A percentile compares a stretch with the other conserved stretches of the same genome.
phyloP scores from a whole-genome alignment of 352 stramenopile genomes.

The Phytophthora pini region DNA sequence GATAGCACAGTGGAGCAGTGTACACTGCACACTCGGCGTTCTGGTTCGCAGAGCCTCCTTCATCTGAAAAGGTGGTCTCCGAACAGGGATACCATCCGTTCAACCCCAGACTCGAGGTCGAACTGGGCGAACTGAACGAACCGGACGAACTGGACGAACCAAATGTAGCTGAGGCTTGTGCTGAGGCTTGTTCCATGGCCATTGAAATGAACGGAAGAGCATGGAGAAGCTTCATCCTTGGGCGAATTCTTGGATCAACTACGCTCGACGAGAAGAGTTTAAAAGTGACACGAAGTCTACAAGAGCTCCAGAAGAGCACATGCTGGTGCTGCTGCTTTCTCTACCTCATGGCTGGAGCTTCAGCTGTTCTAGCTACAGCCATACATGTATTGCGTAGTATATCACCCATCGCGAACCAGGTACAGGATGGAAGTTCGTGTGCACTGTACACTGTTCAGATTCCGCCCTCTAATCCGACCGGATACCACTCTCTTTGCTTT shows the following conservation, averaged over 20 bases:
- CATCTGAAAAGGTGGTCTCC: constrained; percentile 33
- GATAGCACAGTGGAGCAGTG: constrained; percentile 42
- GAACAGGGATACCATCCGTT: constrained; percentile 46
- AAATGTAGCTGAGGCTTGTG: constrained; percentile 4
- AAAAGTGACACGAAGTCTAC: not conserved
- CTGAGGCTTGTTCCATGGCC: constrained; percentile 4
- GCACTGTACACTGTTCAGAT: too few species aligned
- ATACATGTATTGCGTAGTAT: too few species aligned
- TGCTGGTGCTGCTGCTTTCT: too few species aligned
- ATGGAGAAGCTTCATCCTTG: constrained; percentile 6
- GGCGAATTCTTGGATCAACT: not conserved
- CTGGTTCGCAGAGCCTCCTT: constrained; percentile 6
- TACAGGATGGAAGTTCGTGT: too few species aligned
- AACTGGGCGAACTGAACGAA: not conserved
- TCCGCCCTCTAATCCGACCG: too few species aligned
- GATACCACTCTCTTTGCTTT: too few species aligned
- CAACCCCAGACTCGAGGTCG: constrained; percentile 4
- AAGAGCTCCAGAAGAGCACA: not conserved
- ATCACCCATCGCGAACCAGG: too few species aligned
- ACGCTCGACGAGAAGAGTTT: constrained; percentile 3
- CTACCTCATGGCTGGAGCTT: too few species aligned
- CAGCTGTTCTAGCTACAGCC: too few species aligned
- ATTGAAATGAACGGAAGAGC: constrained; percentile 1
- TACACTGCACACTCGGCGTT: constrained; percentile 45
- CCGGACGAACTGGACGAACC: constrained; percentile 5